Base-by-base conservation (phyloP, 805 yeast species). In the Brettanomyces naardenensis region DNA sequence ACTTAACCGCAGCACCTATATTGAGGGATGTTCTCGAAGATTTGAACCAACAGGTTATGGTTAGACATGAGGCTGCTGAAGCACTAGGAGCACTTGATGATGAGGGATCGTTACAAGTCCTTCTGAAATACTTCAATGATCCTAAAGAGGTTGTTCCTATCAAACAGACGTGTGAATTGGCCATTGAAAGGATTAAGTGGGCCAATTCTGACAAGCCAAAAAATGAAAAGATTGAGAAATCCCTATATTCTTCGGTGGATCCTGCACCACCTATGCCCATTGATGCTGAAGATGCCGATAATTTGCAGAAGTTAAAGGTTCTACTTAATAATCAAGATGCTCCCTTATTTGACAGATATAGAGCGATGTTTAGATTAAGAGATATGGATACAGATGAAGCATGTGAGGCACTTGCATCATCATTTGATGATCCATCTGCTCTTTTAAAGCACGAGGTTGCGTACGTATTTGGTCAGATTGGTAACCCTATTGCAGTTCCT, bases 41-140 rank as follows among this genome's bases (percentile, higher is more conserved):
- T 58, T 53, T 57, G 19, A 47, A 66, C 13, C 97, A 90, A 66
- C 92, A 84, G 56, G 69, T 84, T 43, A 92, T 92, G 97, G 99
- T 92, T 27, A 82, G 99, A 61, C 99, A 92, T 61, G 99, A 92
- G 62, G 98, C 98, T 14, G 98, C 98, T 6, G 99, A 92, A 64
- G 98, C 97, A 31, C 69, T 92, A 39, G 99, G 98, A 44, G 98
- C 98, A 31, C 68, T 92, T 37, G 95, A 95, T 34, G 95, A 88
- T 59, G 60, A 63, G 29, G 80, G 74, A 5, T 82, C 95, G 11
- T 59, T 92, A 39, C 73, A 67, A 1, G 57, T 88, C 34, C 72
- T 92, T 49, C 63, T 73, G 44, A 65, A 78, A 38, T 87, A 80
- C 60, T 69, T 62, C 49, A 72, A 80, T 36, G 97, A 94, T 56